A percentile compares a stretch with the other conserved stretches of the same genome.
Evolutionary conservation across 2,329 filamentous ascomycete species (phyloP).

Genomic region (Fusarium clavum): DNA sequence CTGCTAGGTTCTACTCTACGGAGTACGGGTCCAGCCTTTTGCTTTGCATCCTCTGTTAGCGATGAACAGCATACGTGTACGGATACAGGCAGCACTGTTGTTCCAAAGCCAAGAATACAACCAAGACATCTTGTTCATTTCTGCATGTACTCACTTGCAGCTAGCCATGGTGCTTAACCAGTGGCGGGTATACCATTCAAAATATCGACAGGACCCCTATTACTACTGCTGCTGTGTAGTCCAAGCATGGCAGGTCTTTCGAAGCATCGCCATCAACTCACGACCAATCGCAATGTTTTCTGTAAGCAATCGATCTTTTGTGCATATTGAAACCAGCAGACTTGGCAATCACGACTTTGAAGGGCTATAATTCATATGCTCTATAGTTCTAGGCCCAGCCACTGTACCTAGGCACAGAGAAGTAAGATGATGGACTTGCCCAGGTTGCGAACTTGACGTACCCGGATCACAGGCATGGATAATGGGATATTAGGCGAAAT

Average conservation of each 20-base stretch:
- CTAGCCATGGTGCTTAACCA: not conserved
- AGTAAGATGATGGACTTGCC: constrained; percentile 5
- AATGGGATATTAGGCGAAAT: constrained; percentile 5
- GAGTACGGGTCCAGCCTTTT: not conserved
- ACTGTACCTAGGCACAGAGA: not conserved
- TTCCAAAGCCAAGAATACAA: constrained; percentile 1
- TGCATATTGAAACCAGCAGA: not conserved
- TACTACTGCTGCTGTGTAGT: not conserved
- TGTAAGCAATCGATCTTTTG: constrained; percentile 3
- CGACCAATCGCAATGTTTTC: constrained; percentile 11
- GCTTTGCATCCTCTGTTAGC: constrained; percentile 16
- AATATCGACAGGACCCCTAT: constrained; percentile 1
- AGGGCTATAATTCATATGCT: constrained; percentile 9
- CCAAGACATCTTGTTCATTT: not conserved
- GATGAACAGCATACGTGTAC: constrained; percentile 12
- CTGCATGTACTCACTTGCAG: not conserved
- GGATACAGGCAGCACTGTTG: not conserved
- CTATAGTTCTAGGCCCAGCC: not conserved
- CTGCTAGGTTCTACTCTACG: constrained; percentile 4
- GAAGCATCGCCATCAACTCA: not conserved
- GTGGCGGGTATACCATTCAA: not conserved
- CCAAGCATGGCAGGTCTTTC: not conserved
- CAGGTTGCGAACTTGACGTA: constrained; percentile 2
- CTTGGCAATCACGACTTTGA: constrained; percentile 1
- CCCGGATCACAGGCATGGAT: not conserved